These are phyloP conservation scores for Rutstroemia sp. DNA, from an alignment of 2,329 filamentous ascomycete genomes.

Conservation along the genomic window DNA sequence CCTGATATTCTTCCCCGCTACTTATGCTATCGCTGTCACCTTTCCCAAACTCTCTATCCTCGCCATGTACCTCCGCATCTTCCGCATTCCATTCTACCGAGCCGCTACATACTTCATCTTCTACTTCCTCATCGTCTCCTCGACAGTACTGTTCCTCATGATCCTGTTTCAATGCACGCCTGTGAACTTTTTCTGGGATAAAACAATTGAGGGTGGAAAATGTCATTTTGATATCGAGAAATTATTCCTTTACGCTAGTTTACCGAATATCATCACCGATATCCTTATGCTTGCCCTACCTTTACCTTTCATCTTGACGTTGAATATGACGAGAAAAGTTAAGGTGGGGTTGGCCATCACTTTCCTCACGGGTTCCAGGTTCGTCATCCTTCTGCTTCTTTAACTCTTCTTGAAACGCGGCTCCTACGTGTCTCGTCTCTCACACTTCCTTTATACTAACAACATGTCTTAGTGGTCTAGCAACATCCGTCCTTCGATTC, in stretches of 20 bases:
- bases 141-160: slow-evolving; percentile 6
- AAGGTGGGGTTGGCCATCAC: slow-evolving; percentile 4
- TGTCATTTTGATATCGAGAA: slow-evolving; percentile 13
- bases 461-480: slow-evolving; percentile 8
- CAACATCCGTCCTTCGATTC: slow-evolving; percentile 9
- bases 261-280: slow-evolving; percentile 36
- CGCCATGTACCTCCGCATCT: slow-evolving; percentile 14
- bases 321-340: slow-evolving; percentile 22
- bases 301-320: slow-evolving; percentile 27
- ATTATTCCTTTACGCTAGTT: slow-evolving; percentile 37
- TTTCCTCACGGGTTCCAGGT: slow-evolving; percentile 7
- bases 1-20: slow-evolving; percentile 3
- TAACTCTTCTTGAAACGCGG: not conserved
- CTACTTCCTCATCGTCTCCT: slow-evolving; percentile 1
- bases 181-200: slow-evolving; percentile 15
- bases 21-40: slow-evolving; percentile 9
- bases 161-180: slow-evolving; percentile 14
- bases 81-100: slow-evolving; percentile 9
- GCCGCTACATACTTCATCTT: slow-evolving; percentile 10
- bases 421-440: not conserved
- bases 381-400: not conserved
- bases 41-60: slow-evolving; percentile 15
- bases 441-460: not conserved
- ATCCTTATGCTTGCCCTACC: slow-evolving; percentile 31
- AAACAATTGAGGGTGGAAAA: slow-evolving; percentile 9